phyloP scores from a whole-genome alignment of 1,284 basidiomycete species.

The Austroboletus novae-zelandiae region DNA sequence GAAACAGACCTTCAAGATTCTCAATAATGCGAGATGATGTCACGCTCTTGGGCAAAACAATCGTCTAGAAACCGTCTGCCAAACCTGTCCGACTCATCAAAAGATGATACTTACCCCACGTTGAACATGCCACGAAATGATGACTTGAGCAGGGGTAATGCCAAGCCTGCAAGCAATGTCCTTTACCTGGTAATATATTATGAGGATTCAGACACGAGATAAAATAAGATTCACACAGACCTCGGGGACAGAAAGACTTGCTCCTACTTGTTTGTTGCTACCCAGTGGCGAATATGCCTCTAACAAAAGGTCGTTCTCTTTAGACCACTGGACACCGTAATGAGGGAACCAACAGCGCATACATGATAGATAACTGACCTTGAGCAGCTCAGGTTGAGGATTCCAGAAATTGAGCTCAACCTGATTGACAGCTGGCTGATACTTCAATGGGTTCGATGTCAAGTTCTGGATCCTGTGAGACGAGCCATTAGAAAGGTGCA shows the following conservation, averaged over 20 bases:
- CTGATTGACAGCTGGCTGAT: conserved; percentile 78
- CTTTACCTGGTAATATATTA: conserved; percentile 39
- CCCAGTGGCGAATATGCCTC: conserved; percentile 83
- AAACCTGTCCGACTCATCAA: neutral
- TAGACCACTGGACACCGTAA: conserved; percentile 49
- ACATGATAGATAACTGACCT: conserved; percentile 39
- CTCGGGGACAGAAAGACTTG: conserved; percentile 53
- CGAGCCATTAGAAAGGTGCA: neutral
- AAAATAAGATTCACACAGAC: conserved; percentile 26
- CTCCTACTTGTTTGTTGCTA: conserved; percentile 55
- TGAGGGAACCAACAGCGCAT: neutral
- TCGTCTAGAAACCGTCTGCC: conserved; percentile 40
- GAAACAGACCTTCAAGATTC: conserved; percentile 58
- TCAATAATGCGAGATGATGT: conserved; percentile 67
- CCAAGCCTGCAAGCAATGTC: conserved; percentile 61
- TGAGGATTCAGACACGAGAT: neutral
- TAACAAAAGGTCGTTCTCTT: conserved; percentile 61
- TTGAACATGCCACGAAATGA: conserved; percentile 80
- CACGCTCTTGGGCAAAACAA: conserved; percentile 80
- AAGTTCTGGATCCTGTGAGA: conserved; percentile 53
- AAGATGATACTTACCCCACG: conserved; percentile 55
- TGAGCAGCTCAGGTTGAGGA: conserved; percentile 78
- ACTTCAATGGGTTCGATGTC: conserved; percentile 68
- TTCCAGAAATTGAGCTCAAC: conserved; percentile 83
- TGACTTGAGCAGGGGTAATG: conserved; percentile 75